Evolutionary conservation across 2,329 filamentous ascomycete genomes (phyloP), one percentile per base, ranked within the genome.

Genomic region (Colletotrichum sp.): DNA sequence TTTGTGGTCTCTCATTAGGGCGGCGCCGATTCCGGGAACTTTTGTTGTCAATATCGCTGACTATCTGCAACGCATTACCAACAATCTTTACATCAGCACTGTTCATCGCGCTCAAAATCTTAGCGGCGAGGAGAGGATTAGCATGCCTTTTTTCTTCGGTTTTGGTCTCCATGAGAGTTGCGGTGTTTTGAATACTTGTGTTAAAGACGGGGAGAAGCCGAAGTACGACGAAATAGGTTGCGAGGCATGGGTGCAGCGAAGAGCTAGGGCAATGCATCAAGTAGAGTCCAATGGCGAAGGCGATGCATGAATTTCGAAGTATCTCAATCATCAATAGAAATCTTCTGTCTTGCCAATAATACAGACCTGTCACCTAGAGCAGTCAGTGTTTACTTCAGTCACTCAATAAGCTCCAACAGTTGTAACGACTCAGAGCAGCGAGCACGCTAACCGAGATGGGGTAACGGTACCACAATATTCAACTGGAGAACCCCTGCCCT

Each of bases 1-100:
- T 21, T 52, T 8, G 43, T 52, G 43, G 6, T 52, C 43, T 52
- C n/a, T 52, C 43, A 57, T 88, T 36, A 81, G 83, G 9, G 86
- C 87, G 0, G 77, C 78, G 6, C 86, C 87, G 4, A 79, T 87
- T 1, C 82, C 83, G 2, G 85, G 83, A 1, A 84, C 87, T 0
- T 84, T 89, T 61, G 87, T 90, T 18, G 86, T 90, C n/a, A 90
- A 90, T 68, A 86, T 90, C 21, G 89, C 85, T 8, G 87, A 90
- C 78, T 88, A 86, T 69, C 79, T 90, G 76, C 88, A 88, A 84
- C 84, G 88, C 18, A 88, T 87, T 81, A 89, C 88, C 1, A 90
- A 90, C 71, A 88, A 87, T 21, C 73, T 81, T 61, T 90, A 88
- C 71, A 83, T 87, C 70, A 88, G 85, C 60, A 89, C 87, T 0